Conservation (phyloP, 305 asterid species). For the Fraxinus angustifolia region DNA sequence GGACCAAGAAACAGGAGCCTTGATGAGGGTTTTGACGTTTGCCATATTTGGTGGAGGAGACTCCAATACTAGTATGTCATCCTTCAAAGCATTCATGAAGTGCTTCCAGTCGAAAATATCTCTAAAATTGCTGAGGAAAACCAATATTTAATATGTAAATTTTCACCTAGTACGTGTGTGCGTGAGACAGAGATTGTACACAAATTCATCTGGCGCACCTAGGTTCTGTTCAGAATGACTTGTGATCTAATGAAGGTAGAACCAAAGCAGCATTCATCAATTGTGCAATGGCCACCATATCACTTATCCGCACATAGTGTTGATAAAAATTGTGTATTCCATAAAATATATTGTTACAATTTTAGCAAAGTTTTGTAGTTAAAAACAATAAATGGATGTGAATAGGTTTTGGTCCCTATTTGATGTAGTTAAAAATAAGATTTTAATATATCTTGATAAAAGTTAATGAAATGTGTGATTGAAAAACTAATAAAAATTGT, state of each 20-base stretch:
- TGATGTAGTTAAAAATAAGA: too few relatives aligned
- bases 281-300: constrained; percentile 91
- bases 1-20: constrained; percentile 86
- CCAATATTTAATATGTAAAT: neutral
- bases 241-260: constrained; percentile 85
- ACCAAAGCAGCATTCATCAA: constrained; percentile 75
- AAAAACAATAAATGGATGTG: neutral
- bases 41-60: constrained; percentile 48
- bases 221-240: constrained; percentile 86
- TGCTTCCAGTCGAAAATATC: constrained; percentile 83
- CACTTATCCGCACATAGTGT: constrained; percentile 58
- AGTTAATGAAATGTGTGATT: too few relatives aligned
- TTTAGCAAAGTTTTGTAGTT: neutral
- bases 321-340: neutral
- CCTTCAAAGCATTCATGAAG: constrained; percentile 59
- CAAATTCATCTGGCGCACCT: constrained; percentile 33
- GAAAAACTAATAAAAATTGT: neutral
- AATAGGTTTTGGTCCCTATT: too few relatives aligned
- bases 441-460: too few relatives aligned
- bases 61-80: constrained; percentile 63
- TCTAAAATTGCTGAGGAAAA: constrained; percentile 58
- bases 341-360: neutral
- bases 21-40: constrained; percentile 35
- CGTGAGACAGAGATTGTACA: neutral
- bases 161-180: neutral